A percentile compares a stretch with the other conserved stretches of the same genome.
Conservation (phyloP, 2,329 filamentous ascomycete genomes). For the Colletotrichum australisinense region DNA sequence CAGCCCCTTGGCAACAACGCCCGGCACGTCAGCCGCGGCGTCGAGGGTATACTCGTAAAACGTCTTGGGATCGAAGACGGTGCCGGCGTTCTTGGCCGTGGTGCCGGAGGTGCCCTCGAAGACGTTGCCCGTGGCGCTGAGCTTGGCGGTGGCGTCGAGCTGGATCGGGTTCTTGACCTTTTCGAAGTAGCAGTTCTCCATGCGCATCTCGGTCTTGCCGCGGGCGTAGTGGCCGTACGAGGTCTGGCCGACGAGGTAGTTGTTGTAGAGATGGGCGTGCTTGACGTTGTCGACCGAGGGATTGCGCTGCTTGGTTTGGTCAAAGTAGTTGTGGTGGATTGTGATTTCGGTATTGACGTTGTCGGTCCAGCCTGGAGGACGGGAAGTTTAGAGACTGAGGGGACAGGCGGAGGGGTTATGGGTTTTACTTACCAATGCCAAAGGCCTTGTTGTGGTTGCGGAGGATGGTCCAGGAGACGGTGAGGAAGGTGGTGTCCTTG, state of each 20-base stretch:
- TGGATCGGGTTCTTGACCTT: slow-evolving; percentile 39
- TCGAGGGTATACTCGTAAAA: slow-evolving; percentile 37
- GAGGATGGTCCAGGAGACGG: slow-evolving; percentile 41
- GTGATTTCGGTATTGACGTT: slow-evolving; percentile 40
- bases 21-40: slow-evolving; percentile 37
- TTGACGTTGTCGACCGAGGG: slow-evolving; percentile 41
- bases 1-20: slow-evolving; percentile 37
- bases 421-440: slow-evolving; percentile 38
- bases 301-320: slow-evolving; percentile 41
- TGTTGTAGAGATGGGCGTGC: slow-evolving; percentile 43
- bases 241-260: slow-evolving; percentile 39
- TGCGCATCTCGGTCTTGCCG: slow-evolving; percentile 39
- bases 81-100: slow-evolving; percentile 28
- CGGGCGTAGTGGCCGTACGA: slow-evolving; percentile 42
- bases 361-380: slow-evolving; percentile 40
- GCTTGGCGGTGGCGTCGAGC: slow-evolving; percentile 31
- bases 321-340: slow-evolving; percentile 42
- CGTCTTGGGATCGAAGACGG: slow-evolving; percentile 28
- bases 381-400: no score
- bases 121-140: slow-evolving; percentile 33
- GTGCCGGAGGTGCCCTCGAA: slow-evolving; percentile 31
- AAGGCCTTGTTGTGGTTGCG: slow-evolving; percentile 42
- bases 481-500: slow-evolving; percentile 42
- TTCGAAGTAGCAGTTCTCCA: slow-evolving; percentile 43
- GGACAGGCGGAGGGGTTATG: no score